Percentiles rank a stretch among this genome's conserved stretches.
Evolutionary conservation across 805 yeast species (phyloP).

Genomic region (Hemisphaericaspora nanyangensis): DNA sequence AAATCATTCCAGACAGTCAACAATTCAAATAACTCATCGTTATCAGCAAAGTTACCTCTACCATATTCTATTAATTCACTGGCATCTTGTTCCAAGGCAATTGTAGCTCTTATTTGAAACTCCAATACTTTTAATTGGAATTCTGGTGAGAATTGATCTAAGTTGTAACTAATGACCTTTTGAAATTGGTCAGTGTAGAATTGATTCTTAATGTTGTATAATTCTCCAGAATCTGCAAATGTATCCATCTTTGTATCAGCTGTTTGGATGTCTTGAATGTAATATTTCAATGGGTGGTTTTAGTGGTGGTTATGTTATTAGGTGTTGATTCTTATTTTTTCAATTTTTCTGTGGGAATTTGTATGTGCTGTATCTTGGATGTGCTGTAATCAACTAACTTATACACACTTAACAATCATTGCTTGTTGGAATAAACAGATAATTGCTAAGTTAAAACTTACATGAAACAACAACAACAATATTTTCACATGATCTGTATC

Average conservation of each 20-base stretch:
- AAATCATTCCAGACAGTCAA: constrained; percentile 43
- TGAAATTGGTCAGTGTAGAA: constrained; percentile 58
- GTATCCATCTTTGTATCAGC: constrained; percentile 34
- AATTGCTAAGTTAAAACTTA: too few species aligned
- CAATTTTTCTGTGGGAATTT: too few species aligned
- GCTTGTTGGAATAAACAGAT: too few species aligned
- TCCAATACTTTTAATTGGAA: constrained; percentile 37
- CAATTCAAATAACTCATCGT: constrained; percentile 31
- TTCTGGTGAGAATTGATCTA: constrained; percentile 36
- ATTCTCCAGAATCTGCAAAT: constrained; percentile 45
- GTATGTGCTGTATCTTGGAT: too few species aligned
- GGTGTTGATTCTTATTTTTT: too few species aligned
- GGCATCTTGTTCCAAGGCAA: constrained; percentile 37
- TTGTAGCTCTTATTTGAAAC: constrained; percentile 36
- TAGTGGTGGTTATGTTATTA: too few species aligned
- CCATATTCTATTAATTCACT: constrained; percentile 35
- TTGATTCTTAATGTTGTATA: constrained; percentile 53
- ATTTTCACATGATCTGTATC: too few species aligned
- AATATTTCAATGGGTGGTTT: too few species aligned
- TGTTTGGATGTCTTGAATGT: too few species aligned
- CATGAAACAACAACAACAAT: too few species aligned
- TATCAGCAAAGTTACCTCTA: constrained; percentile 28
- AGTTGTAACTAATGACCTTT: constrained; percentile 36
- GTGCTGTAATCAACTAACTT: too few species aligned
- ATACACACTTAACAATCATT: too few species aligned